These are phyloP conservation scores for Scleromitrula shiraiana DNA, from an alignment of 2,329 filamentous ascomycete species.

Conservation along the genomic window DNA sequence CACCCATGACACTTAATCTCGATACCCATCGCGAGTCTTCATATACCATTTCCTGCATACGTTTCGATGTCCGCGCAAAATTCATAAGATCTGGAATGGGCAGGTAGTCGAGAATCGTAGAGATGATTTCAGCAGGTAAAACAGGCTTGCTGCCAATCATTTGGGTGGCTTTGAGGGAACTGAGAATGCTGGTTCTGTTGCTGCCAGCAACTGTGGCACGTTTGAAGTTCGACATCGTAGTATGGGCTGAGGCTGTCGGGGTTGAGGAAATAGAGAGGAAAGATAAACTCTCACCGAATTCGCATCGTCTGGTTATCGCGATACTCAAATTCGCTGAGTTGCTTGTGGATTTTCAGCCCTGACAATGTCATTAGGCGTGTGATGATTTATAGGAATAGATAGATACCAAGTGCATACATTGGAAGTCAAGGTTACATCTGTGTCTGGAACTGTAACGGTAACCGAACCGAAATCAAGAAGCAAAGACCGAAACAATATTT, in stretches of 20 bases:
- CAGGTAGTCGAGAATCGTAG: constrained; percentile 81
- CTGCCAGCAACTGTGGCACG: constrained; percentile 23
- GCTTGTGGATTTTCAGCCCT: too few species aligned
- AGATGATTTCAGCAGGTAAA: constrained; percentile 84
- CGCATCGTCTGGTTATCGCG: background rate
- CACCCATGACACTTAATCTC: constrained; percentile 74
- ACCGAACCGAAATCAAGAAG: too few species aligned
- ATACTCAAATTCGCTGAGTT: background rate
- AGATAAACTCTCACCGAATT: background rate
- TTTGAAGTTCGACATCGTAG: constrained; percentile 39
- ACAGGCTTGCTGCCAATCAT: constrained; percentile 62
- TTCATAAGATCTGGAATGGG: constrained; percentile 77
- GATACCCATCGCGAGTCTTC: constrained; percentile 95
- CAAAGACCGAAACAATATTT: too few species aligned
- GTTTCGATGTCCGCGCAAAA: constrained; percentile 75
- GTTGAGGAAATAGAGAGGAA: background rate
- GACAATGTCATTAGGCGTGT: too few species aligned
- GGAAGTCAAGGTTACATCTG: too few species aligned
- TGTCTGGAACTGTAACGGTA: too few species aligned
- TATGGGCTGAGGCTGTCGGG: background rate
- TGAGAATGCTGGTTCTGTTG: constrained; percentile 53
- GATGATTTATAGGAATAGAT: too few species aligned
- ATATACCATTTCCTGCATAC: constrained; percentile 96
- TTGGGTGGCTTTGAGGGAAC: constrained; percentile 69
- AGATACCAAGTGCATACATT: too few species aligned